Evolutionary conservation across 2,329 filamentous ascomycete genomes (phyloP), one percentile per base, ranked within the genome.

Genomic region (Aspergillus thermomutatus): DNA sequence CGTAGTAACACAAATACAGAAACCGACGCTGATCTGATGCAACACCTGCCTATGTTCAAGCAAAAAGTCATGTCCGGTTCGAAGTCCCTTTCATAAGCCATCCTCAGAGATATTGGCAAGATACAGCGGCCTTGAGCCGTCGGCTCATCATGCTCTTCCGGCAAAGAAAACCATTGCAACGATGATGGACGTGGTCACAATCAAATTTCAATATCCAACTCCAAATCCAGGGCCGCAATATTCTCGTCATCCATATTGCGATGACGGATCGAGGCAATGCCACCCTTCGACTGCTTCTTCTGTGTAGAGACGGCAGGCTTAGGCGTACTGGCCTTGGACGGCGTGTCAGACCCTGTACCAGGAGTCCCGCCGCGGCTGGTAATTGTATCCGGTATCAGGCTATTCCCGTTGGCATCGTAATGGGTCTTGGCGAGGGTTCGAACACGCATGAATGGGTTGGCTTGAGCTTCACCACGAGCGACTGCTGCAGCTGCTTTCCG

Each of bases 191-290:
- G 34, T 28, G n/a, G 27, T 37, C 27, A 31, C 53, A 14, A 31
- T 58, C 79, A 91, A 65, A 96, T 91, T 64, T 96, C 92, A 66
- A 96, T 87, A 65, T 97, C 93, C 71, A 97, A 91, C 27, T 91
- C 93, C 66, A 97, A 77, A 72, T 97, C 94, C 79, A 97, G 79
- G 26, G 87, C 83, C 1, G 89, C 92, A 73, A 97, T 93, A 55
- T 97, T 89, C 69, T 97, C 94, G 69, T 97, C 94, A 60, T 96
- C 92, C 80, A 89, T 88, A 56, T 92, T 83, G 28, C 88, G 87
- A 75, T 90, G 83, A 64, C 81, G 87, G 68, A 93, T 90, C 50
- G 91, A 89, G 11, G 86, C 86, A 62, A 84, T 70, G 1, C 82
- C 82, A 3, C 66, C 71, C 57, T 77, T 75, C 40, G 72, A 63